Conservation (phyloP, 2,329 filamentous ascomycete genomes). For the Alternaria angustiovoidea region DNA sequence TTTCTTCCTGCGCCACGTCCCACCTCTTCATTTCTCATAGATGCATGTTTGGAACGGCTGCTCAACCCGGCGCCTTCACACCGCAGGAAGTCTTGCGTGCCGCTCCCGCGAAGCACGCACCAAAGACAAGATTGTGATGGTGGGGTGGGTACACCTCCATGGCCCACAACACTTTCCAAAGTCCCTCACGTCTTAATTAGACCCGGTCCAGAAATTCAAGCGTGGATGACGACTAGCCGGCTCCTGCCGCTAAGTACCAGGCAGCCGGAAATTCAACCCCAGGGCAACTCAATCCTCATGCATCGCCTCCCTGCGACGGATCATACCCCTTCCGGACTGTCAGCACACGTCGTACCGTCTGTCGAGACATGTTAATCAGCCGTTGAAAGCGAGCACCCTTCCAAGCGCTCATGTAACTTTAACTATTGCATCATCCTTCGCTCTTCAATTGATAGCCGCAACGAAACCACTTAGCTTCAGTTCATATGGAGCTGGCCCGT, state of each 20-base stretch:
- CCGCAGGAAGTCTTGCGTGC: not conserved
- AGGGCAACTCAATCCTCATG: constrained; percentile 1
- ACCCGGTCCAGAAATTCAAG: not conserved
- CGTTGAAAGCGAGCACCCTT: constrained; percentile 1
- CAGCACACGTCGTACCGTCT: constrained; percentile 12
- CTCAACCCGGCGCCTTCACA: not conserved
- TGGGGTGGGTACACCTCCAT: not conserved
- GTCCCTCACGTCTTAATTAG: not conserved
- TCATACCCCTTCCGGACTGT: constrained; percentile 3
- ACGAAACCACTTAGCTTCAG: not conserved
- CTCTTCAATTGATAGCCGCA: not conserved
- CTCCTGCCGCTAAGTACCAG: constrained; percentile 28
- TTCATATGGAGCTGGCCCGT: not conserved
- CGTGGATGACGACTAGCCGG: constrained; percentile 18
- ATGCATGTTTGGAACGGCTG: not conserved
- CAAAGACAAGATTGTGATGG: not conserved
- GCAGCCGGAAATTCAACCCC: constrained; percentile 8
- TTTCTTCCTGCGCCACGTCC: not conserved
- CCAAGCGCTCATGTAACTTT: not conserved
- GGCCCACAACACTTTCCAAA: not conserved
- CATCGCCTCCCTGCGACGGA: constrained; percentile 6
- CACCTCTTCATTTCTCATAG: not conserved
- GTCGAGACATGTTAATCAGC: not conserved
- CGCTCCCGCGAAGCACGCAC: not conserved
- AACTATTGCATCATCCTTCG: not conserved